Evolutionary conservation across 768 basidiomycete species (phyloP).

Genomic region (Lactifluus rugatus): DNA sequence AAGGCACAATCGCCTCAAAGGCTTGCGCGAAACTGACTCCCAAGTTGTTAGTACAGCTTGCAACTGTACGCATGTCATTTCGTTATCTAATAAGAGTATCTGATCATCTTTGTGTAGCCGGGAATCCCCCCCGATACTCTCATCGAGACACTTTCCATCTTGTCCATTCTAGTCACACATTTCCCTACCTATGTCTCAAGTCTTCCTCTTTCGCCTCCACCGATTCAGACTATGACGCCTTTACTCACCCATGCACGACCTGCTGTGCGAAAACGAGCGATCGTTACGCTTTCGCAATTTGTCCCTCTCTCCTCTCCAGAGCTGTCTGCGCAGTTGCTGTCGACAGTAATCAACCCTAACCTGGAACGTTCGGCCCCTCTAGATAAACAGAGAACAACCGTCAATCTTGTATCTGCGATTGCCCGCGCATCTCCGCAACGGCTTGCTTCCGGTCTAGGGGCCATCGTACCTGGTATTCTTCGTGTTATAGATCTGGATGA

Average conservation of each 20-base stretch:
- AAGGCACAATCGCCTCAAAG: slow-evolving; percentile 66
- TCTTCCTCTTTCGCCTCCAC: slow-evolving; percentile 43
- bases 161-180: slow-evolving; percentile 80
- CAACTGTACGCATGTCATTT: slow-evolving; percentile 40
- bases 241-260: slow-evolving; percentile 67
- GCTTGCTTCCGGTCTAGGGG: slow-evolving; percentile 47
- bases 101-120: slow-evolving; percentile 30
- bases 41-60: slow-evolving; percentile 69
- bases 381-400: slow-evolving; percentile 68
- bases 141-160: slow-evolving; percentile 73
- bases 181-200: slow-evolving; percentile 63
- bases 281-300: slow-evolving; percentile 76
- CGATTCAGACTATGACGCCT: slow-evolving; percentile 58
- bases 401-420: slow-evolving; percentile 71
- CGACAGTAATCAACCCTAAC: slow-evolving; percentile 49
- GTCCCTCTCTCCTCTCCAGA: slow-evolving; percentile 59
- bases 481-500: slow-evolving; percentile 64
- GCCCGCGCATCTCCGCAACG: slow-evolving; percentile 64
- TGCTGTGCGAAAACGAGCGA: slow-evolving; percentile 89
- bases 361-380: slow-evolving; percentile 41
- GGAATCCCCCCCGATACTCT: slow-evolving; percentile 71
- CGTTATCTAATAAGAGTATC: neutral
- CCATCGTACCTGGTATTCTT: slow-evolving; percentile 63
- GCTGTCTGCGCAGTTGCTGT: slow-evolving; percentile 53
- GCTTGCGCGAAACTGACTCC: slow-evolving; percentile 81